Conservation (phyloP, 768 basidiomycete species). For the Amanita polypyramis region DNA sequence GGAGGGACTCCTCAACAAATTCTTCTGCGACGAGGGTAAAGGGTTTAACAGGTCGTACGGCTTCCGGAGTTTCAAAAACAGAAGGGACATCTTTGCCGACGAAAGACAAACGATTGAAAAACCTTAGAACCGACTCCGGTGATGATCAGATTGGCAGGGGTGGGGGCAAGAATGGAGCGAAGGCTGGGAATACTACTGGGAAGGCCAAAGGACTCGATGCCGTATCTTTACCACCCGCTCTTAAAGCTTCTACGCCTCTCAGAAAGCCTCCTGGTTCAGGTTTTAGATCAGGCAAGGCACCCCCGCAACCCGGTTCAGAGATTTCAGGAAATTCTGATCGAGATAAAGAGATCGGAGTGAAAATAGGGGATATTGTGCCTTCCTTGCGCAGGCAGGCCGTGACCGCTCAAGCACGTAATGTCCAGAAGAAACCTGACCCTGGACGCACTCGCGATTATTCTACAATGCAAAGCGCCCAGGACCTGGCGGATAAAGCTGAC, state of each 20-base stretch:
- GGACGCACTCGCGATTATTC: neutral
- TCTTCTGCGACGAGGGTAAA: neutral
- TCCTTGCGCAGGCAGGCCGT: neutral
- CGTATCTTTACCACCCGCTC: neutral
- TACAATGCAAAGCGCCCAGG: neutral
- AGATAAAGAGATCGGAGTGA: neutral
- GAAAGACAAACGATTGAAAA: conserved; percentile 1
- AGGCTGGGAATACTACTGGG: neutral
- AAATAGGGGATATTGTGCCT: neutral
- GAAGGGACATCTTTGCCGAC: neutral
- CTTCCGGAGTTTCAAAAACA: neutral
- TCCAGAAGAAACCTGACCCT: neutral
- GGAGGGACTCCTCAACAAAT: neutral
- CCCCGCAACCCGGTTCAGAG: conserved; percentile 13
- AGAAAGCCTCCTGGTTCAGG: conserved; percentile 38
- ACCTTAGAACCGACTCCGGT: neutral
- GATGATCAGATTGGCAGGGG: neutral
- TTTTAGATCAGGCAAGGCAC: conserved; percentile 27
- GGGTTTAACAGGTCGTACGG: neutral
- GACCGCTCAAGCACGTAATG: neutral
- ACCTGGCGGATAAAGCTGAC: neutral
- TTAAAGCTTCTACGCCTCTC: neutral
- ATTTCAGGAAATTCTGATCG: conserved; percentile 1
- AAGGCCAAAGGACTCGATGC: neutral
- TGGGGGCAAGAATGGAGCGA: neutral